Percentiles rank a stretch among this genome's conserved stretches.
Conservation (phyloP, 2,329 filamentous ascomycete genomes). For the Corinectria fuckeliana region DNA sequence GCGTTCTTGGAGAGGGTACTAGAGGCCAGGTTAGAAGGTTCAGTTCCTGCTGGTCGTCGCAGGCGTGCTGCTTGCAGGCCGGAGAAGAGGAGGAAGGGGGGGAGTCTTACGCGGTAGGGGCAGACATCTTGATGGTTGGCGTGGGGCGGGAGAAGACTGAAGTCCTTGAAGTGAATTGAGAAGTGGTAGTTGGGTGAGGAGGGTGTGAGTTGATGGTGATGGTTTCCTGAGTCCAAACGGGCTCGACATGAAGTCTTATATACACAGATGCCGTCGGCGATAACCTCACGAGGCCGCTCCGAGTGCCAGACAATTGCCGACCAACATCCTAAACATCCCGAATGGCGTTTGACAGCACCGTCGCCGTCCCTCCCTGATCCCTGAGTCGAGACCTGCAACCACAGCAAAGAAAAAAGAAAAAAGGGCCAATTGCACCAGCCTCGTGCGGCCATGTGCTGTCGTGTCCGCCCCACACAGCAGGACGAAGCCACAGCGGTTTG, state of each 20-base stretch:
- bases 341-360: neutral
- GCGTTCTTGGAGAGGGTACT: constrained; percentile 36
- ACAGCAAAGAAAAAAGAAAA: neutral
- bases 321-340: constrained; percentile 14
- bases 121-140: constrained; percentile 36
- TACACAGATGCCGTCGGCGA: constrained; percentile 21
- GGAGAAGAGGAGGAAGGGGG: neutral
- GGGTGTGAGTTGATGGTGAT: constrained; percentile 32
- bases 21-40: constrained; percentile 9
- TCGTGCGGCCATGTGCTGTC: constrained; percentile 15
- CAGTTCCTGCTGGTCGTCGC: constrained; percentile 8
- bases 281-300: neutral
- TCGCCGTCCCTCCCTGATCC: constrained; percentile 11
- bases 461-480: constrained; percentile 11
- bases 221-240: constrained; percentile 9
- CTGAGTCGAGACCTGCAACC: constrained; percentile 9
- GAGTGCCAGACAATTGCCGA: neutral
- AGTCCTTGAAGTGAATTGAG: constrained; percentile 26
- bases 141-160: constrained; percentile 17
- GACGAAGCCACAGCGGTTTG: constrained; percentile 3
- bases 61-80: neutral
- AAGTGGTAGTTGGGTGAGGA: constrained; percentile 30
- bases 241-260: constrained; percentile 33
- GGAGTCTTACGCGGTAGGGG: constrained; percentile 34
- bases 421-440: constrained; percentile 7